Percentiles rank a stretch among this genome's conserved stretches.
Conservation (phyloP, 2,329 filamentous ascomycete genomes). For the Hypoxylon rubiginosum region DNA sequence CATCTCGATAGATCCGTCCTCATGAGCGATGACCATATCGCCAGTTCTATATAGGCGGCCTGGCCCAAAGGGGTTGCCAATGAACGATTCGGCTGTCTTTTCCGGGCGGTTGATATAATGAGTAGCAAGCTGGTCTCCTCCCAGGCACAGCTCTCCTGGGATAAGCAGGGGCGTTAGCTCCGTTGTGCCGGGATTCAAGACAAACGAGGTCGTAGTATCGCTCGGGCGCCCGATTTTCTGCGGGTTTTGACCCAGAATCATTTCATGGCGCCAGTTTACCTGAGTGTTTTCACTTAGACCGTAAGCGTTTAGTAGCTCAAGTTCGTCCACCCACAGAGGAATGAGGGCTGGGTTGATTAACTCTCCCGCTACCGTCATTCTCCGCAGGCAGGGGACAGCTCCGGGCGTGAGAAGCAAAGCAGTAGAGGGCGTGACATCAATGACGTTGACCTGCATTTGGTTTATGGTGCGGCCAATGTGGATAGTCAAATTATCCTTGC, state of each 20-base stretch:
- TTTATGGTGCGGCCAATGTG: conserved; percentile 21
- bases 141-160: conserved; percentile 28
- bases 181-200: conserved; percentile 16
- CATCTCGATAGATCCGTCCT: conserved; percentile 9
- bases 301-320: conserved; percentile 26
- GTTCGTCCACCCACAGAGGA: conserved; percentile 19
- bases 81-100: conserved; percentile 21
- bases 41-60: conserved; percentile 10
- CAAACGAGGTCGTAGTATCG: conserved; percentile 24
- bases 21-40: background rate
- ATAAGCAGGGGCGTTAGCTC: conserved; percentile 20
- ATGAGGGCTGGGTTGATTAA: conserved; percentile 17
- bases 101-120: conserved; percentile 24
- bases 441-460: conserved; percentile 21
- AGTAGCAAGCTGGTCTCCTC: conserved; percentile 20
- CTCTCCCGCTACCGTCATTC: conserved; percentile 27
- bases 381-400: conserved; percentile 13
- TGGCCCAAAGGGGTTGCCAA: conserved; percentile 12
- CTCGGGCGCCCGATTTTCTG: conserved; percentile 16
- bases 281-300: conserved; percentile 30
- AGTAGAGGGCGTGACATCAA: conserved; percentile 24
- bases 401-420: conserved; percentile 12
- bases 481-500: conserved; percentile 12
- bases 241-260: conserved; percentile 17
- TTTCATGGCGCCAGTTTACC: conserved; percentile 24